Percentiles rank a stretch among this genome's conserved stretches.
These are phyloP conservation scores for Ascochyta rabiei DNA, from an alignment of 2,329 filamentous ascomycete species.

Conservation along the genomic window DNA sequence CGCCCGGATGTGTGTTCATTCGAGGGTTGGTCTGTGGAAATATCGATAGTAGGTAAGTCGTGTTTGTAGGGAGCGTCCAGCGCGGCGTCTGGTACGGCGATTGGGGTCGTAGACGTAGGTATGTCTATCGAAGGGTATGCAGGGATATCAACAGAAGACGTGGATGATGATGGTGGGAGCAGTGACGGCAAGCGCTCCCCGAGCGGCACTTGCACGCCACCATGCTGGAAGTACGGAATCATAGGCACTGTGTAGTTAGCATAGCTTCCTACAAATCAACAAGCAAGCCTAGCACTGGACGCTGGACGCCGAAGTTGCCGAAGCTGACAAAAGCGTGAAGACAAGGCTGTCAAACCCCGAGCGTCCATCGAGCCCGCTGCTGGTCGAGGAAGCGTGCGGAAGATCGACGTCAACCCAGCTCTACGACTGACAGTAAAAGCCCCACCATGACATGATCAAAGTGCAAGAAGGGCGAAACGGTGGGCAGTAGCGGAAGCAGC, in stretches of 20 bases:
- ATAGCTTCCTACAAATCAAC: slow-evolving; percentile 22
- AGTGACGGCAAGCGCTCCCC: slow-evolving; percentile 32
- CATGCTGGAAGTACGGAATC: slow-evolving; percentile 43
- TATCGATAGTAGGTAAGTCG: slow-evolving; percentile 36
- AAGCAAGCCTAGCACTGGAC: slow-evolving; percentile 10
- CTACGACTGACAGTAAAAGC: background rate
- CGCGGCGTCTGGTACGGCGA: slow-evolving; percentile 28
- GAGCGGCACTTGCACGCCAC: slow-evolving; percentile 45
- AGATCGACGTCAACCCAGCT: slow-evolving; percentile 21
- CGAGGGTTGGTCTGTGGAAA: slow-evolving; percentile 33
- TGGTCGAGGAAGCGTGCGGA: slow-evolving; percentile 31
- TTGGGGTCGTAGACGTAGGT: slow-evolving; percentile 22
- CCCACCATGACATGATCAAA: slow-evolving; percentile 19
- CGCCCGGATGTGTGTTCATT: slow-evolving; percentile 27
- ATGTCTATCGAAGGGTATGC: slow-evolving; percentile 32
- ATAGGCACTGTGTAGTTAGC: slow-evolving; percentile 46
- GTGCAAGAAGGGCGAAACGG: slow-evolving; percentile 4
- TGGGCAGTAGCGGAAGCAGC: slow-evolving; percentile 13
- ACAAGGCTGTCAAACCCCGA: slow-evolving; percentile 11
- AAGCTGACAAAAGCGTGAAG: slow-evolving; percentile 32
- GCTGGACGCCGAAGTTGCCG: slow-evolving; percentile 33
- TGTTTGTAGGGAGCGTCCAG: slow-evolving; percentile 34
- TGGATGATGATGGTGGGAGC: slow-evolving; percentile 28
- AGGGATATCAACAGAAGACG: slow-evolving; percentile 30
- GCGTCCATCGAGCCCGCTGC: slow-evolving; percentile 14